These are phyloP conservation scores for Penicillium concentricum DNA, from an alignment of 2,329 filamentous ascomycete genomes.

Conservation along the genomic window DNA sequence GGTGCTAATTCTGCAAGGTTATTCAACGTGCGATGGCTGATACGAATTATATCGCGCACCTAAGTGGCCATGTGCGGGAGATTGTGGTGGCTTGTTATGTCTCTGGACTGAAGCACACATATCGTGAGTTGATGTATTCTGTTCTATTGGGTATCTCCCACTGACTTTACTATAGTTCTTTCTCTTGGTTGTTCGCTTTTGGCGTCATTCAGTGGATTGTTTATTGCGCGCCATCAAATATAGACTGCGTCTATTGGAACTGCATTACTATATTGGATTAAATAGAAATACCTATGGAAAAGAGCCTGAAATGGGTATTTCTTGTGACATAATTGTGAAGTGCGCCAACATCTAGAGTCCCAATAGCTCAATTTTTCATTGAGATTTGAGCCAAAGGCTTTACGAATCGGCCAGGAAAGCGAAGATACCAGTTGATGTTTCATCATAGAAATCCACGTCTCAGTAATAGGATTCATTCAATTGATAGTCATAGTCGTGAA, in stretches of 20 bases:
- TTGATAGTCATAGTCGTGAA: not conserved
- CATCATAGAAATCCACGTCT: too few relatives aligned
- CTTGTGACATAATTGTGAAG: too few relatives aligned
- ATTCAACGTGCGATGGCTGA: slow-evolving; percentile 42
- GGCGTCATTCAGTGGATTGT: slow-evolving; percentile 20
- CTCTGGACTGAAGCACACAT: slow-evolving; percentile 28
- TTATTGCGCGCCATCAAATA: slow-evolving; percentile 19
- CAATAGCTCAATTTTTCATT: too few relatives aligned
- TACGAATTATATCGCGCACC: slow-evolving; percentile 40
- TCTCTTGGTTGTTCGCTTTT: slow-evolving; percentile 19
- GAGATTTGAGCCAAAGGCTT: too few relatives aligned
- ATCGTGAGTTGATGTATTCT: slow-evolving; percentile 19
- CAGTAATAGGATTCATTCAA: too few relatives aligned
- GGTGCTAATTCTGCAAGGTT: slow-evolving; percentile 33
- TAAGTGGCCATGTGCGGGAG: slow-evolving; percentile 25
- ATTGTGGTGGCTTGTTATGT: slow-evolving; percentile 31
- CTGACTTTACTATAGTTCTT: slow-evolving; percentile 10
- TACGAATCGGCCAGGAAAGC: too few relatives aligned
- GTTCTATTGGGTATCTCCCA: not conserved
- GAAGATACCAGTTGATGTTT: too few relatives aligned
- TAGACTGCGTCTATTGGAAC: not conserved
- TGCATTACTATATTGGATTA: not conserved
- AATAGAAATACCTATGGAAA: not conserved
- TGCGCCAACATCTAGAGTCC: too few relatives aligned
- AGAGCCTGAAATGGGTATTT: not conserved